phyloP scores from a whole-genome alignment of 1,284 basidiomycete genomes.

The Volvariella volvacea region DNA sequence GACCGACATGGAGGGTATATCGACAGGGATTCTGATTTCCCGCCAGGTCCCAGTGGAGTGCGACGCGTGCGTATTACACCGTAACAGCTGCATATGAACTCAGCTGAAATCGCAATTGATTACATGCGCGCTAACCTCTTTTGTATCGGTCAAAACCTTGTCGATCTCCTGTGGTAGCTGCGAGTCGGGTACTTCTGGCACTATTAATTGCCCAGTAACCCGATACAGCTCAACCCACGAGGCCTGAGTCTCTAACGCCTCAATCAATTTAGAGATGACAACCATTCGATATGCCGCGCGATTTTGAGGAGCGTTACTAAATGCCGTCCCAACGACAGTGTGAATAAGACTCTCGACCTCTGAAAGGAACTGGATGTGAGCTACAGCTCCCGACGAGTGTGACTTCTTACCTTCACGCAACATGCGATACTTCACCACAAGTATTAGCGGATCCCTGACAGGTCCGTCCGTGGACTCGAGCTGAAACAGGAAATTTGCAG shows the following conservation, averaged over 20 bases:
- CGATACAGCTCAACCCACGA: constrained; percentile 64
- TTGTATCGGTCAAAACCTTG: constrained; percentile 24
- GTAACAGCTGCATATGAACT: constrained; percentile 29
- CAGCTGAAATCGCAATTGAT: not conserved
- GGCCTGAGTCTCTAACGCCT: constrained; percentile 52
- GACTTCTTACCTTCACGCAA: constrained; percentile 58
- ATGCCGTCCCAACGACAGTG: constrained; percentile 26
- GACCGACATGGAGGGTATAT: constrained; percentile 75
- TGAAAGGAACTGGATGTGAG: constrained; percentile 18
- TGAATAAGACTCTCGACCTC: constrained; percentile 60
- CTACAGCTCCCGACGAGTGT: constrained; percentile 2
- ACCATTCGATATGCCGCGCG: constrained; percentile 26
- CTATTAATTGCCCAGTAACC: constrained; percentile 57
- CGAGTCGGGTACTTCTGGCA: constrained; percentile 36
- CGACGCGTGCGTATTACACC: constrained; percentile 30
- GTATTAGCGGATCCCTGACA: constrained; percentile 58
- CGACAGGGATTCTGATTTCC: constrained; percentile 72
- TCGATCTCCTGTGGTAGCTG: constrained; percentile 10
- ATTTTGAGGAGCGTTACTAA: constrained; percentile 17
- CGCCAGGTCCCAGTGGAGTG: constrained; percentile 46
- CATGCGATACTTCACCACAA: constrained; percentile 65
- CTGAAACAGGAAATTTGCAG: constrained; percentile 69
- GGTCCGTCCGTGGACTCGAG: constrained; percentile 51
- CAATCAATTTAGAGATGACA: constrained; percentile 44
- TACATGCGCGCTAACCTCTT: not conserved